phyloP scores from a whole-genome alignment of 2,329 filamentous ascomycete genomes.

The Fusarium sp. region DNA sequence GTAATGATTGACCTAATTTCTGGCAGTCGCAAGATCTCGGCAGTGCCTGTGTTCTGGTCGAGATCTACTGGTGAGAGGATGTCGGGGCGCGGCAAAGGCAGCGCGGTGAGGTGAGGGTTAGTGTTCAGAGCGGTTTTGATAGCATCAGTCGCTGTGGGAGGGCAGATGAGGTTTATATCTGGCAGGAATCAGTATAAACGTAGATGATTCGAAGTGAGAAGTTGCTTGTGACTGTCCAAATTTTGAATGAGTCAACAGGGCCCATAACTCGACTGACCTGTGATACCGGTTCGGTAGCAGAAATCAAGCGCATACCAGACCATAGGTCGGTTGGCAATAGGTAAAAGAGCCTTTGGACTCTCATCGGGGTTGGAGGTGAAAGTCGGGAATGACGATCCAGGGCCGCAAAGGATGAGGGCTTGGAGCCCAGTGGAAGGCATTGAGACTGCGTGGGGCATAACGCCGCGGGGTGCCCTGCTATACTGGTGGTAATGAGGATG shows the following conservation, averaged over 20 bases:
- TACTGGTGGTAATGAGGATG: slow-evolving; percentile 6
- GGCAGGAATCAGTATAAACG: slow-evolving; percentile 40
- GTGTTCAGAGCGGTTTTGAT: slow-evolving; percentile 79
- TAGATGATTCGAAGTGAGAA: background rate
- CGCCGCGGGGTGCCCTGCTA: slow-evolving; percentile 28
- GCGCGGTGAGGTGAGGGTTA: slow-evolving; percentile 80
- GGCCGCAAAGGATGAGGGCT: slow-evolving; percentile 85
- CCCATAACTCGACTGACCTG: slow-evolving; percentile 63
- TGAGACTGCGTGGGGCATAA: slow-evolving; percentile 81
- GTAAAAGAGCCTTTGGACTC: slow-evolving; percentile 84
- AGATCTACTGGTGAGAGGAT: slow-evolving; percentile 82
- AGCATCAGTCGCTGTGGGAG: slow-evolving; percentile 73
- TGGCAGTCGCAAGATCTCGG: slow-evolving; percentile 85
- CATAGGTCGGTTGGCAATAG: slow-evolving; percentile 88
- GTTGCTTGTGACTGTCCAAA: background rate
- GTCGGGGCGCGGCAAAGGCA: slow-evolving; percentile 79
- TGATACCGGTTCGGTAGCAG: slow-evolving; percentile 84
- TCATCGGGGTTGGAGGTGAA: slow-evolving; percentile 86
- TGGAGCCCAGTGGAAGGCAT: slow-evolving; percentile 83
- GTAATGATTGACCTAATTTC: slow-evolving; percentile 84
- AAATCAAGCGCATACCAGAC: slow-evolving; percentile 91
- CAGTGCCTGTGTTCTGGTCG: slow-evolving; percentile 88
- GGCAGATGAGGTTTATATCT: slow-evolving; percentile 75
- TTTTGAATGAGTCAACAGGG: slow-evolving; percentile 14
- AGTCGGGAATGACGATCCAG: slow-evolving; percentile 83